Conservation (phyloP, 805 yeast species). For the Spencermartinsiella europaea region DNA sequence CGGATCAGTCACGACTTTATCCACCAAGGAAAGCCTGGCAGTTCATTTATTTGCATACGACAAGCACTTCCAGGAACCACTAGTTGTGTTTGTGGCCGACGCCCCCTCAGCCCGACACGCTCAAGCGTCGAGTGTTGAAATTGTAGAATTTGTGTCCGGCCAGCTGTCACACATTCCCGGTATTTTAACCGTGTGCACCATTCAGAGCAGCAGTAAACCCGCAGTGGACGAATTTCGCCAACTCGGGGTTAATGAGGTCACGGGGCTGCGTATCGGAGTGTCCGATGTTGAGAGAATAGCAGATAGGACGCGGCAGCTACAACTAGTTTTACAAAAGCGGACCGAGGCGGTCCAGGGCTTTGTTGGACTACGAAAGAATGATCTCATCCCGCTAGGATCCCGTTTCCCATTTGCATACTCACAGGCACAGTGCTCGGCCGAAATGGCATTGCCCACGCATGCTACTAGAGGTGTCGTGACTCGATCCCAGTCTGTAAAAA, state of each 20-base stretch:
- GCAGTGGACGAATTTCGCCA: no score
- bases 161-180: not conserved
- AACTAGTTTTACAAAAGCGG: constrained; percentile 1
- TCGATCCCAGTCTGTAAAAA: not conserved
- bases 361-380: not conserved
- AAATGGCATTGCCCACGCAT: not conserved
- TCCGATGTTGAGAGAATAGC: not conserved
- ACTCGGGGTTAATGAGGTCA: not conserved
- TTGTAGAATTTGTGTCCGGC: not conserved
- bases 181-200: not conserved
- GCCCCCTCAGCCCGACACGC: not conserved
- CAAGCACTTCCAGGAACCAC: not conserved
- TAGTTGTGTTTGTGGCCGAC: not conserved
- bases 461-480: no score
- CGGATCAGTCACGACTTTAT: not conserved
- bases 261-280: not conserved
- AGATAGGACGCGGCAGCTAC: not conserved
- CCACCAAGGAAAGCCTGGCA: not conserved
- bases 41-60: not conserved
- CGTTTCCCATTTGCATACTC: not conserved
- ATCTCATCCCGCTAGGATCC: not conserved
- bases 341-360: not conserved
- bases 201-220: not conserved
- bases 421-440: not conserved
- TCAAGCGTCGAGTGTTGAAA: not conserved